phyloP scores from a whole-genome alignment of 208 protist species.

The Crithidia thermophila region DNA sequence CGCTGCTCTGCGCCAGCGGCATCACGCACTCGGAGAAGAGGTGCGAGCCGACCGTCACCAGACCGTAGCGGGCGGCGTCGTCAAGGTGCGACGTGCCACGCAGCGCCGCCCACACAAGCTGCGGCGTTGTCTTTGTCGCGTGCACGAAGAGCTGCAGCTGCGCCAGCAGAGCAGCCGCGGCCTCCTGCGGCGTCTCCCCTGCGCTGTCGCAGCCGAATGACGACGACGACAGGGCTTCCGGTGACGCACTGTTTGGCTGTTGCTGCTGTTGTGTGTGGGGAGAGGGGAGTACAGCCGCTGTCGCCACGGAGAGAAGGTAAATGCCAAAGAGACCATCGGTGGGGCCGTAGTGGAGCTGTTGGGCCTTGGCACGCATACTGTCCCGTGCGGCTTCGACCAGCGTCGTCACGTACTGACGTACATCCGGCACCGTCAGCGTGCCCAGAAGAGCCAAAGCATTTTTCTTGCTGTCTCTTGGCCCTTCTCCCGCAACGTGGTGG shows the following conservation, averaged over 20 bases:
- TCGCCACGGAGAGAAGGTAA: constrained; percentile 39
- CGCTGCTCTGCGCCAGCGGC: constrained; percentile 3
- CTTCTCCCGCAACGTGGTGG: too few relatives aligned
- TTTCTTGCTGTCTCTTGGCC: too few relatives aligned
- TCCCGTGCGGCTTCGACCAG: constrained; percentile 39
- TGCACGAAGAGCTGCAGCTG: constrained; percentile 15
- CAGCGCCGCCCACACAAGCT: constrained; percentile 21
- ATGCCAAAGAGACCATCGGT: constrained; percentile 63
- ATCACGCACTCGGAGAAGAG: constrained; percentile 29
- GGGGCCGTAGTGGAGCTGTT: constrained; percentile 59
- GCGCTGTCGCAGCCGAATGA: not conserved
- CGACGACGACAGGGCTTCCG: not conserved
- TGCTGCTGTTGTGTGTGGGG: not conserved
- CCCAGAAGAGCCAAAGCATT: too few relatives aligned
- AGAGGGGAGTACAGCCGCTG: constrained; percentile 6
- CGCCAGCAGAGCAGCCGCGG: not conserved
- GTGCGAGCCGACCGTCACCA: constrained; percentile 37
- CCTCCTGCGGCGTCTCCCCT: not conserved
- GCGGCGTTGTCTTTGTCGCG: constrained; percentile 5
- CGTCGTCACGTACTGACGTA: constrained; percentile 19
- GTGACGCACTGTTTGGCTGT: too few relatives aligned
- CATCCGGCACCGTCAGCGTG: constrained; percentile 5
- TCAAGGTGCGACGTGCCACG: not conserved
- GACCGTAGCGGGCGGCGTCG: constrained; percentile 37
- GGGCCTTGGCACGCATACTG: constrained; percentile 59